Evolutionary conservation across 768 basidiomycete genomes (phyloP), one percentile per base, ranked within the genome.

Genomic region (Hemileccinum rubropunctum): DNA sequence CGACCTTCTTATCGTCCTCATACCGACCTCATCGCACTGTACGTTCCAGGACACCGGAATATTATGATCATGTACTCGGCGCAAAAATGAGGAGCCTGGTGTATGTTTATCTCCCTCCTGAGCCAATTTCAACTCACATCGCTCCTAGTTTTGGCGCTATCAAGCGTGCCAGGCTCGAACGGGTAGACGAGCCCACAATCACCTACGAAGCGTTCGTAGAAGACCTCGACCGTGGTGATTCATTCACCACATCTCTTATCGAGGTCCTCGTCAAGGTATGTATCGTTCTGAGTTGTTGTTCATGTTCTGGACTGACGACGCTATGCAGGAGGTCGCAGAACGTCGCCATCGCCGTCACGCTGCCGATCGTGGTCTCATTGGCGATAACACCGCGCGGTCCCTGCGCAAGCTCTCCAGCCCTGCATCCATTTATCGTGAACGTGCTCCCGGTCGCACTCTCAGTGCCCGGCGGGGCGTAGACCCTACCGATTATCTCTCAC

Each of bases 241-340:
- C 86, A 1, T 91, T 91, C 66, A 90, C 88, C 0, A 79, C 88
- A 5, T 78, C 84, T 0, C 63, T 91, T 43, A 70, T 90, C 50
- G 88, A 91, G 52, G 78, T 87, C 42, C 74, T 91, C 39, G 89
- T 91, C 61, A 87, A 86, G 71, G 89, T 91, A 60, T 65, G 80
- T 23, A 4, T 34, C 37, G 12, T 9, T n/a, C 27, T 21, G 23
- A 1, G 17, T 21, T 39, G 11, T 32, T 41, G 42, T 43, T 34
- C 12, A 14, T 40, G 20, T 33, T 20, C 20, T 14, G 27, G 11
- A 18, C 53, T 15, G 23, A 68, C 50, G 5, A 36, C 4, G 23
- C 7, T 42, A 26, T 17, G 10, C 54, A 91, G 89, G 89, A 91
- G 76, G 62, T 90, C 35, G 86, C 88, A 8, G 88, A 90, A 56